Evolutionary conservation across 148 eudicot genomes (phyloP).

Genomic region (Camellia sinensis): DNA sequence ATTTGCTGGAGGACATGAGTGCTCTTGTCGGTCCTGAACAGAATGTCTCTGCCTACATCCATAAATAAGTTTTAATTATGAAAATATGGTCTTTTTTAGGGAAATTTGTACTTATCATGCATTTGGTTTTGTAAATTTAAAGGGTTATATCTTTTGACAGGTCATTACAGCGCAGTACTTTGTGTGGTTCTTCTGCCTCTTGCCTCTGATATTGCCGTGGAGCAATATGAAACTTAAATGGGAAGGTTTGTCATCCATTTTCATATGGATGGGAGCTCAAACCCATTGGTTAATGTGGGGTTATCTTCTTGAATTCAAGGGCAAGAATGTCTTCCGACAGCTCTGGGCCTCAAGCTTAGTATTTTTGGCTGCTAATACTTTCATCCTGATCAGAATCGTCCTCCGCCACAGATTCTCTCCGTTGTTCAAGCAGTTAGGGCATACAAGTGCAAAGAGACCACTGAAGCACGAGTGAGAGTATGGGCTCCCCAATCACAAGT

Average conservation of each 20-base stretch:
- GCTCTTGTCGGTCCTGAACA: no score
- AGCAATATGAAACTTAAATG: conserved; percentile 74
- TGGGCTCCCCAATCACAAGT: neutral
- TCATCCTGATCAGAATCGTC: conserved; percentile 52
- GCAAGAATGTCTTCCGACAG: conserved; percentile 70
- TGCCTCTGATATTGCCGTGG: conserved; percentile 84
- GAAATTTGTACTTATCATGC: neutral
- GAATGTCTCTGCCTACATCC: no score
- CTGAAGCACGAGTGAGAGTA: conserved; percentile 39
- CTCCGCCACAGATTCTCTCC: conserved; percentile 51
- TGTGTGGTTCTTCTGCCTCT: conserved; percentile 85
- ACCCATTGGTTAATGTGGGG: conserved; percentile 93
- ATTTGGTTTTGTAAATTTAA: neutral
- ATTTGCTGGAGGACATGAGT: no score
- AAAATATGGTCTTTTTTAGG: neutral
- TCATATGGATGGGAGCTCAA: conserved; percentile 86
- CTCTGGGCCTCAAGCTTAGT: conserved; percentile 80
- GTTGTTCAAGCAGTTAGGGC: conserved; percentile 34
- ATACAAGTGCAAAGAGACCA: conserved; percentile 20
- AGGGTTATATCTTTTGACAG: conserved; percentile 29
- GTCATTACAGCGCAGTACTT: conserved; percentile 97
- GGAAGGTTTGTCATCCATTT: conserved; percentile 58
- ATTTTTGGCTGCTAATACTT: conserved; percentile 79
- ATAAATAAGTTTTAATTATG: no score
- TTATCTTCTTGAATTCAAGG: conserved; percentile 82